Evolutionary conservation across 176 grass and related monocot species (phyloP).

Genomic region (Panicum miliaceum): DNA sequence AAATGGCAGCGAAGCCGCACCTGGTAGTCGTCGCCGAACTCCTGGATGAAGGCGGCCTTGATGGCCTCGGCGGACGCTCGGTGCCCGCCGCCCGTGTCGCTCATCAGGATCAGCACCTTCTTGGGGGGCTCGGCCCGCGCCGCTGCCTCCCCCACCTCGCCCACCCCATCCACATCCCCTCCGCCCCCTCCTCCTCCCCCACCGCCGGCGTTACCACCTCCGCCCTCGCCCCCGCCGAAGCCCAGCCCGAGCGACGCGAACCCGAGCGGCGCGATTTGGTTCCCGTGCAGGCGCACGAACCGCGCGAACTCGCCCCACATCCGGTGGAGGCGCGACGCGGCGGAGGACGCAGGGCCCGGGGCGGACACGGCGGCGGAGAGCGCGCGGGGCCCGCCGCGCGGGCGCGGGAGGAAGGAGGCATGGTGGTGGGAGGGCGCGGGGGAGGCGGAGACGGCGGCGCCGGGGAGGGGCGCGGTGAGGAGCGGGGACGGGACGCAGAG

Average conservation of each 20-base stretch:
- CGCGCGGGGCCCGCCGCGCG: constrained; percentile 42
- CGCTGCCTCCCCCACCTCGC: constrained; percentile 52
- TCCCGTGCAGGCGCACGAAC: constrained; percentile 71
- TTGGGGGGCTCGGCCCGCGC: constrained; percentile 61
- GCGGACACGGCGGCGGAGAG: constrained; percentile 33
- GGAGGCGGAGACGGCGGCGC: constrained; percentile 4
- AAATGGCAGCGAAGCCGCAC: constrained; percentile 16
- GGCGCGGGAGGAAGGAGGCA: constrained; percentile 55
- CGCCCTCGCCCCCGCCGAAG: constrained; percentile 2
- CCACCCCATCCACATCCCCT: constrained; percentile 32
- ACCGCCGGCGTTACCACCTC: background rate
- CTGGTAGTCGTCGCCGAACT: constrained; percentile 87
- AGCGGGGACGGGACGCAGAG: constrained; percentile 47
- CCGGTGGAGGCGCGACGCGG: constrained; percentile 41
- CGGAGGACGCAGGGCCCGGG: constrained; percentile 24
- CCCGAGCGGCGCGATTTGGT: constrained; percentile 62
- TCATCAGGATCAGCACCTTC: constrained; percentile 96
- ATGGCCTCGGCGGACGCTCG: constrained; percentile 94
- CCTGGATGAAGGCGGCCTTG: constrained; percentile 79
- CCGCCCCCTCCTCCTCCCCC: constrained; percentile 28
- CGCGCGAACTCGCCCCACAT: constrained; percentile 69
- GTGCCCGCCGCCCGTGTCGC: constrained; percentile 93
- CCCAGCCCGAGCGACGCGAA: constrained; percentile 68
- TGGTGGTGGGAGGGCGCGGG: background rate
- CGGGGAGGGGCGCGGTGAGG: constrained; percentile 49